Evolutionary conservation across 176 grass and related monocot genomes (phyloP).

Genomic region (Phoenix roebelenii): DNA sequence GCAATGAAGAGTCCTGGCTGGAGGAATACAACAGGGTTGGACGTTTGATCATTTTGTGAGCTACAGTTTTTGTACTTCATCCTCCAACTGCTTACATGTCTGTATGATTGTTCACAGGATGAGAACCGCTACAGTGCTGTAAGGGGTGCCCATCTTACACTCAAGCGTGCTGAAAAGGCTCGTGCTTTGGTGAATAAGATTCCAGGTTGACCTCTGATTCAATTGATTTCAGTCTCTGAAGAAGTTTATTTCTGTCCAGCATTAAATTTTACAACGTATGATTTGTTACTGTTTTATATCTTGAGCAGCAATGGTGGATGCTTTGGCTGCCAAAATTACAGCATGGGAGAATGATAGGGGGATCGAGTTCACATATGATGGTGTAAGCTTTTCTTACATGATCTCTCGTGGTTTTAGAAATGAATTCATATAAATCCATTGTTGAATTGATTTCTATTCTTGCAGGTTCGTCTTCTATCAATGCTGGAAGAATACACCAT

Average conservation of each 20-base stretch:
- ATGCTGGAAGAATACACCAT: conserved; percentile 69
- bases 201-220: conserved; percentile 33
- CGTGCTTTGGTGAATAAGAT: conserved; percentile 64
- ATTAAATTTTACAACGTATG: not conserved
- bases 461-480: conserved; percentile 49
- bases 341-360: conserved; percentile 69
- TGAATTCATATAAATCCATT: too few relatives aligned
- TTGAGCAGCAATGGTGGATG: conserved; percentile 55
- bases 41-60: not conserved
- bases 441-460: not conserved
- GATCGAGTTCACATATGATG: conserved; percentile 55
- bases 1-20: conserved; percentile 83
- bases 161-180: conserved; percentile 73
- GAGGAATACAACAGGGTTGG: conserved; percentile 93
- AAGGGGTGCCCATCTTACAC: conserved; percentile 65
- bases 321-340: conserved; percentile 51
- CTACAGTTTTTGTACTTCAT: not conserved
- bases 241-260: too few relatives aligned
- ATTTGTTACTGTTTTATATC: conserved; percentile 5
- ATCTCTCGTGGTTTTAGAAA: not conserved
- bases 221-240: too few relatives aligned
- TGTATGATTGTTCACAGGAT: conserved; percentile 38
- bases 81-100: not conserved
- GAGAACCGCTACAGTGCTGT: conserved; percentile 69
- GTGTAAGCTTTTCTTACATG: conserved; percentile 26